Conservation (phyloP, 1,139 yeast genomes). For the Suhomyces chickasaworum region DNA sequence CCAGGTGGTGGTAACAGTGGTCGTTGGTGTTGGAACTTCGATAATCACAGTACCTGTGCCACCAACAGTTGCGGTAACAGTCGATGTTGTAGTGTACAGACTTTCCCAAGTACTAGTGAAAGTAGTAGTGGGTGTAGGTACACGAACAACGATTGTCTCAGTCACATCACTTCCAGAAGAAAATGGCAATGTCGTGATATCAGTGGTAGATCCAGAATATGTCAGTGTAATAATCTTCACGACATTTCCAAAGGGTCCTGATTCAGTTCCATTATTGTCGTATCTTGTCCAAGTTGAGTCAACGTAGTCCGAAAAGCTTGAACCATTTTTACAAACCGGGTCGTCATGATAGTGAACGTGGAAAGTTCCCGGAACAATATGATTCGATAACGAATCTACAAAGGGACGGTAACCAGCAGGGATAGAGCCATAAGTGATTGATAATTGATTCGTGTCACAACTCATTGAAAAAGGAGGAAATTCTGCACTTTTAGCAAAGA, state of each 20-base stretch:
- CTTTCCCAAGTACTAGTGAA: constrained; percentile 16
- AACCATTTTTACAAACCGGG: constrained; percentile 18
- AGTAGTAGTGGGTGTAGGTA: constrained; percentile 19
- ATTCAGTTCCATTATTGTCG: constrained; percentile 13
- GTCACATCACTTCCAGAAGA: constrained; percentile 12
- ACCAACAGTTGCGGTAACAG: constrained; percentile 12
- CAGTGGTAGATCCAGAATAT: constrained; percentile 26
- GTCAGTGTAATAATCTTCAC: constrained; percentile 27
- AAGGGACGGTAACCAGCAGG: constrained; percentile 38
- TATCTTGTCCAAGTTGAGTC: constrained; percentile 3
- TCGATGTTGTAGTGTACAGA: constrained; percentile 9
- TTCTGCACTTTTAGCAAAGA: constrained; percentile 18
- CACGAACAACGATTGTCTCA: constrained; percentile 17
- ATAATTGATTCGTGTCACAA: constrained; percentile 20
- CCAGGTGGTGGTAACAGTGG: constrained; percentile 6
- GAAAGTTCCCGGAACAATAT: constrained; percentile 13
- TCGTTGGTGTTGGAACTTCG: constrained; percentile 14
- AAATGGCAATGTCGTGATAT: constrained; percentile 22
- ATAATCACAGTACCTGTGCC: constrained; percentile 14
- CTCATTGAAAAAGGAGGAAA: constrained; percentile 10
- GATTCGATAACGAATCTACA: constrained; percentile 18
- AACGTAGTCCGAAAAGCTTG: background rate
- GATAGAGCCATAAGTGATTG: constrained; percentile 22
- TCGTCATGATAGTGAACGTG: constrained; percentile 17
- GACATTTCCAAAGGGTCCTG: constrained; percentile 26